Conservation (phyloP, 2,329 filamentous ascomycete species). For the Aspergillus sp. region DNA sequence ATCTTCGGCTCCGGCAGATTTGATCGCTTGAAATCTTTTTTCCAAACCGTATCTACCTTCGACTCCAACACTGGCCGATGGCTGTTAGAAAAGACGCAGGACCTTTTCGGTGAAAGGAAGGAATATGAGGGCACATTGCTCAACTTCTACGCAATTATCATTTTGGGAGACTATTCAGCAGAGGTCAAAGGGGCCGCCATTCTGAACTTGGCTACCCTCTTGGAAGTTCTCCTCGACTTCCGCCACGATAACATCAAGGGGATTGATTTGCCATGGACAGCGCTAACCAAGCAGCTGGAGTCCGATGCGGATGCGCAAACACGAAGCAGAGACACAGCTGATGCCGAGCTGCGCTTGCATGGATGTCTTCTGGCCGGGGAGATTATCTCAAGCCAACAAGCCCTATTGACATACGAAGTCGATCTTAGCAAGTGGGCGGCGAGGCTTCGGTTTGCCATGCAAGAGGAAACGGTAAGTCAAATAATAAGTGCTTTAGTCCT, state of each 20-base stretch:
- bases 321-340: constrained; percentile 30
- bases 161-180: constrained; percentile 18
- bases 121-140: constrained; percentile 17
- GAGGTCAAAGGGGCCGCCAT: constrained; percentile 23
- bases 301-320: constrained; percentile 14
- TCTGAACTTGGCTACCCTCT: constrained; percentile 25
- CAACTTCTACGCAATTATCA: constrained; percentile 23
- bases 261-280: constrained; percentile 21
- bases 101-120: constrained; percentile 14
- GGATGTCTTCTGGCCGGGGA: constrained; percentile 30
- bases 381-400: constrained; percentile 7
- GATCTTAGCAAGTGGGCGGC: constrained; percentile 26
- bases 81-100: constrained; percentile 26
- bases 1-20: constrained; percentile 13
- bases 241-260: constrained; percentile 9
- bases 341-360: constrained; percentile 30
- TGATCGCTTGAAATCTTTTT: constrained; percentile 14
- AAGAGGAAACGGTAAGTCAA: constrained; percentile 34
- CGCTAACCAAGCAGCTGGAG: constrained; percentile 19
- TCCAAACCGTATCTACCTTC: constrained; percentile 18
- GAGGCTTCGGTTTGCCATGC: constrained; percentile 30
- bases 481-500: not conserved
- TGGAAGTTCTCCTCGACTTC: constrained; percentile 21
- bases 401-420: constrained; percentile 8
- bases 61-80: constrained; percentile 29